These are phyloP conservation scores for Calvatia gigantea DNA, from an alignment of 768 basidiomycete species.

Conservation along the genomic window DNA sequence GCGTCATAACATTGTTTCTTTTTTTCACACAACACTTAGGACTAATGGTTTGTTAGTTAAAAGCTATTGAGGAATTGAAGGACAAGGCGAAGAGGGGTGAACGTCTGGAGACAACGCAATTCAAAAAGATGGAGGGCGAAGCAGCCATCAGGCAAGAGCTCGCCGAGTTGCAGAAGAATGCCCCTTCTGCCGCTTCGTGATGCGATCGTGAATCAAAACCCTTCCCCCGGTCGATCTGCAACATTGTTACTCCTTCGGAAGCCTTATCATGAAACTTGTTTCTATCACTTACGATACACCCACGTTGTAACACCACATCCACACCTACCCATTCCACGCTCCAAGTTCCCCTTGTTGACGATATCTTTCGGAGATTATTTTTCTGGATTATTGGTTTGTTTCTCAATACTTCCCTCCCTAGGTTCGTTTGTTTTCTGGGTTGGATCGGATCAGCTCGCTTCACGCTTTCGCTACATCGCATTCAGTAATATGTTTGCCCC, in stretches of 20 bases:
- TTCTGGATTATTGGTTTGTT: neutral
- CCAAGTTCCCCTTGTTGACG: neutral
- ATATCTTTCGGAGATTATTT: neutral
- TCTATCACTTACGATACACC: neutral
- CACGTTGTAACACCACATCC: neutral
- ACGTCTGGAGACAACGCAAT: slow-evolving; percentile 88
- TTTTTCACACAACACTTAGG: neutral
- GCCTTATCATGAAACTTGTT: neutral
- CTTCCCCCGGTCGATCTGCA: neutral
- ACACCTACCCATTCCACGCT: neutral
- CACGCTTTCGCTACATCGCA: neutral
- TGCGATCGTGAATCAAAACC: too few species aligned
- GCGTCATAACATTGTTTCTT: slow-evolving; percentile 17
- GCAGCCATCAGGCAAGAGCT: slow-evolving; percentile 82
- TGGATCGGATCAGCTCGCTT: neutral
- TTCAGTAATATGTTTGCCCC: neutral
- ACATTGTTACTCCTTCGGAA: neutral
- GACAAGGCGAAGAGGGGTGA: slow-evolving; percentile 88
- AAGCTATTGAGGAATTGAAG: slow-evolving; percentile 98
- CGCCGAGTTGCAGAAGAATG: slow-evolving; percentile 27
- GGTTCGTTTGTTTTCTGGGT: slow-evolving; percentile 2
- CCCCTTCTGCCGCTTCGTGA: neutral
- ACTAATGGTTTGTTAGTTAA: slow-evolving; percentile 52
- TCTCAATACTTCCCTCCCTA: neutral
- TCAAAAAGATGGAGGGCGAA: slow-evolving; percentile 96